Evolutionary conservation across 352 stramenopile species (phyloP), one percentile per base, ranked within the genome.

Genomic region (Phytophthora capsici): DNA sequence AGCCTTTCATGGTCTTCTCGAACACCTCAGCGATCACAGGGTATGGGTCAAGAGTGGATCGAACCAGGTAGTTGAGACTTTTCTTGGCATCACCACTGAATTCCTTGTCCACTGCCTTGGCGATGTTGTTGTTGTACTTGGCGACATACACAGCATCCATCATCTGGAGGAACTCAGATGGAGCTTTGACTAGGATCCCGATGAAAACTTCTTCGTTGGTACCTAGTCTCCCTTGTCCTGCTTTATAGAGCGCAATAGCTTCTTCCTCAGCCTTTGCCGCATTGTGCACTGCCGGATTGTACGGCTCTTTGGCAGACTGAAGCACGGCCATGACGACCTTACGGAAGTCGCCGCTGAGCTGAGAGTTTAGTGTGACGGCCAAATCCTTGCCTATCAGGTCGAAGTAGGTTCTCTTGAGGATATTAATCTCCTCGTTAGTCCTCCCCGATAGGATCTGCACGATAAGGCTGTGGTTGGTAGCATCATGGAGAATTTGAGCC

Each of bases 81-180:
- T 78, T 82, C 72, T 90, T 89, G 34, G 86, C 86, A 48, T 92
- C 80, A 5, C 86, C 86, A 30, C 84, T 90, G 46, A 94, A 94
- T 66, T 94, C 86, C 60, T 89, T 93, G 32, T 94, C 79, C 7
- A 94, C 69, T 3, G 86, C 86, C 52, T 90, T 88, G 22, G 71
- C 73, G 47, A 94, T 88, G 54, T 88, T 88, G 66, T 93, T 89
- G 66, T 78, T 88, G 73, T 93, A 88, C 78, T 93, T 91, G 66
- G 71, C 69, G 32, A 86, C 71, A 57, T 94, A 94, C 38, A 84
- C 86, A 0, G 73, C 69, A 66, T 94, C 76, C 49, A 94, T 72
- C 68, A 89, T 83, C 46, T 74, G 76, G 40, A 94, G 66, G 40
- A 80, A 85, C 46, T 91, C 77, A 5, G 84, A 65, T 25, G 86